Conservation (phyloP, 202 grass and related monocot genomes). For the Brachypodium distachyon region DNA sequence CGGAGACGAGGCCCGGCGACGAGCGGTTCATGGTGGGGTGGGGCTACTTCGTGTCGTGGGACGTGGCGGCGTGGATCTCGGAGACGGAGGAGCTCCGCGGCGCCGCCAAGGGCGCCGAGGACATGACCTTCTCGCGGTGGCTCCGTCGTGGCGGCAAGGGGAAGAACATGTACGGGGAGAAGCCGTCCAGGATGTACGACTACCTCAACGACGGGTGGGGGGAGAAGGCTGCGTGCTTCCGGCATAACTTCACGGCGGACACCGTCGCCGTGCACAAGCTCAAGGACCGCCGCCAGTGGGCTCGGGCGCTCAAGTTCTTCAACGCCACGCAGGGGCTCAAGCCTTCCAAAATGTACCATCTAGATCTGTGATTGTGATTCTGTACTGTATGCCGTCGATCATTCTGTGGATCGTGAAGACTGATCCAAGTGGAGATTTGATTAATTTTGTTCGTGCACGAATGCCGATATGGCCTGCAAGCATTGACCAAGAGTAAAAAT, state of each 20-base stretch:
- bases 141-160: neutral
- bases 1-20: too few relatives aligned
- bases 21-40: slow-evolving; percentile 44
- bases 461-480: too few relatives aligned
- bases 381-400: too few relatives aligned
- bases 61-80: slow-evolving; percentile 48
- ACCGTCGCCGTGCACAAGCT: slow-evolving; percentile 60
- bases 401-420: too few relatives aligned
- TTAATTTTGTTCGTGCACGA: too few relatives aligned
- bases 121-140: slow-evolving; percentile 22
- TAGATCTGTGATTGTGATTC: too few relatives aligned
- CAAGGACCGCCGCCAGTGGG: slow-evolving; percentile 41
- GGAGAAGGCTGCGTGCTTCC: neutral
- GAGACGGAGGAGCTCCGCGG: neutral
- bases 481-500: too few relatives aligned
- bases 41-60: slow-evolving; percentile 53
- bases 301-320: slow-evolving; percentile 31
- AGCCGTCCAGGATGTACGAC: slow-evolving; percentile 45
- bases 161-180: slow-evolving; percentile 32
- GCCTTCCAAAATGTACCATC: neutral
- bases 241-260: slow-evolving; percentile 17
- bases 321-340: neutral
- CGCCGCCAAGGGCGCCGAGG: slow-evolving; percentile 19
- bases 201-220: neutral
- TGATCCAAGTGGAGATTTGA: too few relatives aligned